Conservation (phyloP, 257 asterid species). For the Penstemon barbatus region DNA sequence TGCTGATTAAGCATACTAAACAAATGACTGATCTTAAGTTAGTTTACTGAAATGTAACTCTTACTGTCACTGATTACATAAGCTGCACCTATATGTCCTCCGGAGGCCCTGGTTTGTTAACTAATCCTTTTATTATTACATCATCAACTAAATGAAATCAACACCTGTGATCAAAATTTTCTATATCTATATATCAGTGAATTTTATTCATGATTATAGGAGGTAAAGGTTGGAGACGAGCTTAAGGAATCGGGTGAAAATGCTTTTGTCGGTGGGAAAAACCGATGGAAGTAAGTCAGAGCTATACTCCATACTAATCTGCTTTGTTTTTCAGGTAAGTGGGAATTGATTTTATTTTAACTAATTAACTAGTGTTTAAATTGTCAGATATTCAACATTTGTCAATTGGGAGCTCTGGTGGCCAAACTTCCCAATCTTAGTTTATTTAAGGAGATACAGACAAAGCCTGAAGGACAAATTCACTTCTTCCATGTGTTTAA, state of each 20-base stretch:
- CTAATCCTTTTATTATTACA: too few relatives aligned
- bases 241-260: conserved; percentile 88
- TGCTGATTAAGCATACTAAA: neutral
- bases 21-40: neutral
- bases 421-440: conserved; percentile 89
- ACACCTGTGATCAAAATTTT: too few relatives aligned
- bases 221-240: conserved; percentile 81
- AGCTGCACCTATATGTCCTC: neutral
- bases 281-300: conserved; percentile 89
- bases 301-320: conserved; percentile 10
- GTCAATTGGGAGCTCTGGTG: conserved; percentile 99
- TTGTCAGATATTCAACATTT: conserved; percentile 72
- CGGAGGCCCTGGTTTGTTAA: conserved; percentile 75
- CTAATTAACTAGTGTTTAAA: conserved; percentile 1
- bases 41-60: neutral
- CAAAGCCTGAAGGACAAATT: conserved; percentile 83
- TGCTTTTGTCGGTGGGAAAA: conserved; percentile 88
- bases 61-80: neutral
- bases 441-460: conserved; percentile 91
- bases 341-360: neutral
- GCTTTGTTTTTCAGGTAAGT: conserved; percentile 16
- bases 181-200: too few relatives aligned
- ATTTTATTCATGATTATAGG: too few relatives aligned
- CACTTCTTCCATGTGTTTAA: conserved; percentile 79
- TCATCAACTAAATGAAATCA: too few relatives aligned